These are phyloP conservation scores for Lecanicillium sp. DNA, from an alignment of 2,329 filamentous ascomycete genomes.

Conservation along the genomic window DNA sequence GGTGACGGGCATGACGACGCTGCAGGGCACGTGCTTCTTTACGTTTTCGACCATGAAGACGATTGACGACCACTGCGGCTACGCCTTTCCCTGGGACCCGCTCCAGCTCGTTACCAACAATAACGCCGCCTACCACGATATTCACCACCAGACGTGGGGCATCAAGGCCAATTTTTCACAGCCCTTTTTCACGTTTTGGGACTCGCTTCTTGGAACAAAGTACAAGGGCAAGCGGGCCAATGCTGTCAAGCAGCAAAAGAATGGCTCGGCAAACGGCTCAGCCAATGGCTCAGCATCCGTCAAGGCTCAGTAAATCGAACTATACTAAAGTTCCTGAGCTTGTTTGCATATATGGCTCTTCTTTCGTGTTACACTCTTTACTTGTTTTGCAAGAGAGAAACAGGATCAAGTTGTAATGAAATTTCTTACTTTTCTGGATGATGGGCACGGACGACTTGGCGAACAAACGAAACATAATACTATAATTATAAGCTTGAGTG, in stretches of 20 bases:
- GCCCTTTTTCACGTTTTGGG: constrained; percentile 95
- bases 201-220: constrained; percentile 70
- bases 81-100: constrained; percentile 91
- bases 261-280: constrained; percentile 12
- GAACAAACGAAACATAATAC: constrained; percentile 3
- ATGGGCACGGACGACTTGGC: constrained; percentile 3
- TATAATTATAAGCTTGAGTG: constrained; percentile 5
- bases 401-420: constrained; percentile 11
- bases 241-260: constrained; percentile 27
- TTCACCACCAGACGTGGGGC: constrained; percentile 98
- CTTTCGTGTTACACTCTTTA: not conserved
- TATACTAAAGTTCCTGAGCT: constrained; percentile 11
- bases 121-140: constrained; percentile 94
- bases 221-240: constrained; percentile 59
- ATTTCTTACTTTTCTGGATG: constrained; percentile 17
- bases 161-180: constrained; percentile 94
- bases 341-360: no score
- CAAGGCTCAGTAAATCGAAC: constrained; percentile 11
- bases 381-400: not conserved
- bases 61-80: constrained; percentile 95
- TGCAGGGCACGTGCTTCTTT: constrained; percentile 87
- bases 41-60: constrained; percentile 88
- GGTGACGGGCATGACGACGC: constrained; percentile 69
- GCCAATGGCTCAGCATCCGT: constrained; percentile 7
- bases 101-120: constrained; percentile 88